A percentile compares a stretch with the other conserved stretches of the same genome.
These are phyloP conservation scores for Datisca glomerata DNA, from an alignment of 306 rosid species.

Conservation along the genomic window DNA sequence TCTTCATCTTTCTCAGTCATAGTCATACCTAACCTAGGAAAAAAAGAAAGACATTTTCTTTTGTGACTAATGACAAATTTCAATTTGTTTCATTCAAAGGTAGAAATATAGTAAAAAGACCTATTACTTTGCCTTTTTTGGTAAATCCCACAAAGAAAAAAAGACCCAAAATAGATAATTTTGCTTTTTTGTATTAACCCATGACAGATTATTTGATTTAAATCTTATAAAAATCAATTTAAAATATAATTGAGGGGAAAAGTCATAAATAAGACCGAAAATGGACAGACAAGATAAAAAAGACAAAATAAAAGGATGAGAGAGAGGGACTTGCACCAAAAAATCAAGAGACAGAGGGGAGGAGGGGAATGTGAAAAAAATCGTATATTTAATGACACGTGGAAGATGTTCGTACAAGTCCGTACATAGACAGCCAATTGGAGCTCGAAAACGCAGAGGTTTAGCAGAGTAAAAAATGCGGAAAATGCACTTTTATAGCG, in stretches of 20 bases:
- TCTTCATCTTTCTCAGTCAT: not conserved
- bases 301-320: not conserved
- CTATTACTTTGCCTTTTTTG: not conserved
- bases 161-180: not conserved
- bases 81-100: not conserved
- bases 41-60: not conserved
- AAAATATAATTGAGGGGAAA: too few species aligned
- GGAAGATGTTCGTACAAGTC: slow-evolving; percentile 31
- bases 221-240: too few species aligned
- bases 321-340: too few species aligned
- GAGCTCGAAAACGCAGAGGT: slow-evolving; percentile 16
- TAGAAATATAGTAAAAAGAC: slow-evolving; percentile 1
- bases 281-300: not conserved
- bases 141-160: slow-evolving; percentile 15
- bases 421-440: slow-evolving; percentile 25
- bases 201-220: not conserved
- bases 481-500: not conserved
- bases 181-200: not conserved
- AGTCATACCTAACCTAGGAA: not conserved
- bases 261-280: too few species aligned
- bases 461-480: too few species aligned
- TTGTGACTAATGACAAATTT: not conserved
- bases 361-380: not conserved
- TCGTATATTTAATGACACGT: slow-evolving; percentile 11
- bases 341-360: too few species aligned